A percentile compares a stretch with the other conserved stretches of the same genome.
Conservation (phyloP, 169 alveolate species). For the Eimeria mitis region DNA sequence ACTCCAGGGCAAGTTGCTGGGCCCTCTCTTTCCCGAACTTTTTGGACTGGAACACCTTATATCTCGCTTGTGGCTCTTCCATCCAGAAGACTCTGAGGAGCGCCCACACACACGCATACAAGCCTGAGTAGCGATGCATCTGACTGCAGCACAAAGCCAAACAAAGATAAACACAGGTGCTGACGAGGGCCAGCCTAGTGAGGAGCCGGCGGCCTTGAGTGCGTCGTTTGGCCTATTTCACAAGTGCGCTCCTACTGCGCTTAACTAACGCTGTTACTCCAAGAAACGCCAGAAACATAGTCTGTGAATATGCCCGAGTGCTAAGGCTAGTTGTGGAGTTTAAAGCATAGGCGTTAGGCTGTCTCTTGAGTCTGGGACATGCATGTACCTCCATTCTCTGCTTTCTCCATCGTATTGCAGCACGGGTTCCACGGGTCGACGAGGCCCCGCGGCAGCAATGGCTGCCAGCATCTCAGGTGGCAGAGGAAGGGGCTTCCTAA, state of each 20-base stretch:
- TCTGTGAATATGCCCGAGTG: background rate
- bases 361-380: background rate
- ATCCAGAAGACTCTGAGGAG: slow-evolving; percentile 78
- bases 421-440: slow-evolving; percentile 76
- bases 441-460: slow-evolving; percentile 69
- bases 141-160: background rate
- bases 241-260: background rate
- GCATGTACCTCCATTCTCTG: slow-evolving; percentile 80
- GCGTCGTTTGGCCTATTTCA: background rate
- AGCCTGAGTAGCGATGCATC: background rate
- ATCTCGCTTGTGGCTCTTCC: slow-evolving; percentile 78
- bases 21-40: slow-evolving; percentile 82
- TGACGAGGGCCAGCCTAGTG: background rate
- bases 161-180: background rate
- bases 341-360: background rate
- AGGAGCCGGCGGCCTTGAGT: background rate
- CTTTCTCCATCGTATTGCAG: slow-evolving; percentile 80
- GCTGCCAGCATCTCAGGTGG: slow-evolving; percentile 82
- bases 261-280: background rate
- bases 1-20: slow-evolving; percentile 82
- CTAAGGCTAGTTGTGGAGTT: background rate
- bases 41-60: slow-evolving; percentile 81
- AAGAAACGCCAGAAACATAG: background rate
- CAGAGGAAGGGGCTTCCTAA: slow-evolving; percentile 81
- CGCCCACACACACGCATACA: background rate